Percentiles rank a stretch among this genome's conserved stretches.
Conservation (phyloP, 1,284 basidiomycete species). For the Cystobasidium sp. region DNA sequence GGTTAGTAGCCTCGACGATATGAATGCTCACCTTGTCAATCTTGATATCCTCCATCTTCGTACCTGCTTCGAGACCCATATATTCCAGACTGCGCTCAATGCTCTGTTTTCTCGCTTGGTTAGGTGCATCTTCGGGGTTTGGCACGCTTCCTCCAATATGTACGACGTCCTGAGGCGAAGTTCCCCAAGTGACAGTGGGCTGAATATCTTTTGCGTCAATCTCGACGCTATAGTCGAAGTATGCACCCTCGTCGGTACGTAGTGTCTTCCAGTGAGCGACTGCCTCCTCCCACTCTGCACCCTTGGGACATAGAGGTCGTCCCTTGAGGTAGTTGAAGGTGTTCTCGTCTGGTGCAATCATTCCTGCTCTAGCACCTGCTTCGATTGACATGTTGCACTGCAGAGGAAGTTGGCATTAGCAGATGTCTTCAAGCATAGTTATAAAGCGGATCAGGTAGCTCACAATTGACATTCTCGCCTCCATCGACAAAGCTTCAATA, state of each 20-base stretch:
- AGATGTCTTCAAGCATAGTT: neutral
- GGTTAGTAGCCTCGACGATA: neutral
- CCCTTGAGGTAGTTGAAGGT: constrained; percentile 86
- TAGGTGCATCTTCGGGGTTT: constrained; percentile 72
- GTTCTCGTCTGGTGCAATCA: constrained; percentile 91
- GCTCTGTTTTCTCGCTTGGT: constrained; percentile 71
- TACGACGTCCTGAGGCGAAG: constrained; percentile 89
- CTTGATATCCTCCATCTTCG: constrained; percentile 79
- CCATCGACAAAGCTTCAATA: constrained; percentile 90
- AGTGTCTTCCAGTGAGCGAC: constrained; percentile 87
- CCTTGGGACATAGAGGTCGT: constrained; percentile 80
- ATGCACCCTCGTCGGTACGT: constrained; percentile 81
- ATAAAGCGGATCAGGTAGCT: neutral
- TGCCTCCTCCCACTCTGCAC: constrained; percentile 86
- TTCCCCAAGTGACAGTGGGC: constrained; percentile 95
- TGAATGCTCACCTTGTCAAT: constrained; percentile 69
- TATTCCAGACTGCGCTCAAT: constrained; percentile 83
- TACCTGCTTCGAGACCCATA: constrained; percentile 86
- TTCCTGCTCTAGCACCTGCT: constrained; percentile 84
- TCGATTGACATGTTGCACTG: constrained; percentile 96
- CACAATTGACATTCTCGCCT: constrained; percentile 62
- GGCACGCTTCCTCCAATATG: constrained; percentile 85
- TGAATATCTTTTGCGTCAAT: constrained; percentile 87
- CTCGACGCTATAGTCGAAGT: constrained; percentile 85
- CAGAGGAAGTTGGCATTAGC: constrained; percentile 53